Base-by-base conservation (phyloP, 2,329 filamentous ascomycete genomes). In the Xylaria sp. region DNA sequence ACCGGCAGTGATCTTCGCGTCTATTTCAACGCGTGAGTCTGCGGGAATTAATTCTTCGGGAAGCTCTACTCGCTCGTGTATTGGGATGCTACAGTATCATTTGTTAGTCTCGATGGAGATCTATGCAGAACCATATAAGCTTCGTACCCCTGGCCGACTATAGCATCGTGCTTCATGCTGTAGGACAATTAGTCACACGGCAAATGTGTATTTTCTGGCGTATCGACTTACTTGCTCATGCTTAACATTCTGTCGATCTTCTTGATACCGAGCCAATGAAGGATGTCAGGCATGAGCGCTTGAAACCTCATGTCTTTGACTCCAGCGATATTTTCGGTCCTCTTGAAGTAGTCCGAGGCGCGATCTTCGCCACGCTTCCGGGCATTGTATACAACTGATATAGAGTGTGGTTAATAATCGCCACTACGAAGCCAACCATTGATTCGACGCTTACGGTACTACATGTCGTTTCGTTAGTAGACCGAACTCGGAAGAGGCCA, bases 211-310 rank as follows among this genome's bases (percentile, higher is more conserved):
- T 59, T 66, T 69, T 63, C 61, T 51, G 31, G 57, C 59, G 36
- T 64, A 66, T 66, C 60, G 36, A 84, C 89, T 84, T 78, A 92
- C 90, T 98, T 97, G 82, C 93, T 97, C 96, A 98, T 98, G 83
- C 93, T 97, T 75, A 97, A 84, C 96, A 98, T 99, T 69, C 94
- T 88, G 80, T 99, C 96, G 78, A 99, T 98, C 86, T 98, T 98
- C 79, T 92, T 96, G 78, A 99, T 97, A 70, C 96, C 96, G 36
- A 99, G 88, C 96, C 96, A 98, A 82, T 98, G 96, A 63, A 98
- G 86, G 73, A 98, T 97, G 79, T 97, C 94, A 40, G 96, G 95
- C 96, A 98, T 98, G 63, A 99, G 85, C 33, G 95, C 95, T 84
- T 98, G 96, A 86, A 98, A 98, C 46, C 96, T 90, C 95, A 98